phyloP scores from a whole-genome alignment of 2,329 filamentous ascomycete genomes.

The Daldinia eschscholtzii region DNA sequence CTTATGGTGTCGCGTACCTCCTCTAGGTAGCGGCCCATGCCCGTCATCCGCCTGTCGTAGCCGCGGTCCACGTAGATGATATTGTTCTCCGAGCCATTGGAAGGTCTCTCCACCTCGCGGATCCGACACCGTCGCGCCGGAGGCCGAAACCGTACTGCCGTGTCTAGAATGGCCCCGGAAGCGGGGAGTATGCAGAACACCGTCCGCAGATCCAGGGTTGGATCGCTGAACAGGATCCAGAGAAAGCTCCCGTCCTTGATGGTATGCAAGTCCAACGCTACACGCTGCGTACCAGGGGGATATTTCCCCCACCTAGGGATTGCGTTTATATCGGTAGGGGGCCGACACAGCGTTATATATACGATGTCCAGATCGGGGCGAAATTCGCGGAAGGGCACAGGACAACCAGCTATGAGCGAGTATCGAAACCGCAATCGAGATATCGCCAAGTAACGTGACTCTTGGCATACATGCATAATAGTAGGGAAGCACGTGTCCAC shows the following conservation, averaged over 20 bases:
- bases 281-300: slow-evolving; percentile 20
- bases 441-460: slow-evolving; percentile 36
- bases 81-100: slow-evolving; percentile 31
- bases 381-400: slow-evolving; percentile 39
- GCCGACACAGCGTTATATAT: slow-evolving; percentile 32
- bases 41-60: slow-evolving; percentile 32
- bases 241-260: slow-evolving; percentile 29
- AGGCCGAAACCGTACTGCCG: slow-evolving; percentile 31
- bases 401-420: slow-evolving; percentile 37
- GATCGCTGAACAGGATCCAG: slow-evolving; percentile 18
- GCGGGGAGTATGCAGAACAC: slow-evolving; percentile 36
- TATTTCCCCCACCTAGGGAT: slow-evolving; percentile 22
- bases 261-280: slow-evolving; percentile 37
- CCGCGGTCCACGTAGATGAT: slow-evolving; percentile 35
- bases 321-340: slow-evolving; percentile 10
- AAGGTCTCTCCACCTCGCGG: slow-evolving; percentile 16
- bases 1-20: slow-evolving; percentile 25
- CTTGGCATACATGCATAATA: slow-evolving; percentile 42
- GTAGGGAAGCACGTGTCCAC: slow-evolving; percentile 42
- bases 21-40: slow-evolving; percentile 22
- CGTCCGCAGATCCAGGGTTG: slow-evolving; percentile 18
- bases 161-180: slow-evolving; percentile 21
- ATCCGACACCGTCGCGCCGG: slow-evolving; percentile 35
- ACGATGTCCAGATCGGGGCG: slow-evolving; percentile 42
- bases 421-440: slow-evolving; percentile 33